Evolutionary conservation across 768 basidiomycete genomes (phyloP), one percentile per base, ranked within the genome.

Genomic region (Mycena galopus): DNA sequence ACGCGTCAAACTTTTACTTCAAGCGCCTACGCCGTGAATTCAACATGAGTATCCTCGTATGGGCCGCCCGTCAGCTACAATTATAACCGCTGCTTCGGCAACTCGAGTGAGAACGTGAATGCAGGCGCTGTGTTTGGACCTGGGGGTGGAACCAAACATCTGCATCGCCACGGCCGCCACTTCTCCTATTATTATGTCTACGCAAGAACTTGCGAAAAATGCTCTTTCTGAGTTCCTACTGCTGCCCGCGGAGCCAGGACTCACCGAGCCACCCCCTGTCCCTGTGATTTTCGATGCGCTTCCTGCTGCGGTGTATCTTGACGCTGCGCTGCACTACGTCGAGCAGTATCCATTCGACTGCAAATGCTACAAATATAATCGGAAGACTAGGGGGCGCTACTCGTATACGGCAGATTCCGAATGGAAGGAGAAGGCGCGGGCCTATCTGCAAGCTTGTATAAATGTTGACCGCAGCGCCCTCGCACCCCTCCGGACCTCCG

Each of bases 81-180:
- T n/a, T n/a, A n/a, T n/a, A n/a, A n/a, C n/a, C n/a, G n/a, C n/a
- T n/a, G n/a, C n/a, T n/a, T n/a, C n/a, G n/a, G n/a, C n/a, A n/a
- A n/a, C n/a, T n/a, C n/a, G n/a, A n/a, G n/a, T n/a, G n/a, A n/a
- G n/a, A n/a, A n/a, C n/a, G n/a, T n/a, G n/a, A n/a, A n/a, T n/a
- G n/a, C n/a, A n/a, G n/a, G n/a, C n/a, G n/a, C n/a, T n/a, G 42
- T 19, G 19, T 42, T 42, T 42, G 42, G 42, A 2, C 42, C 42
- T 42, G 42, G 35, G 17, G 42, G 62, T 63, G 44, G 61, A 63
- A 63, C 44, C 61, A 63, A 66, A 60, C 58, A 37, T 23, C 35
- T 37, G n/a, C 57, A 58, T 65, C 64, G 51, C 32, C 51, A 65
- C 50, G 35, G n/a, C n/a, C n/a, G n/a, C n/a, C 12, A 35, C 33